Conservation (phyloP, 2,329 filamentous ascomycete species). For the Xylaria sp. region DNA sequence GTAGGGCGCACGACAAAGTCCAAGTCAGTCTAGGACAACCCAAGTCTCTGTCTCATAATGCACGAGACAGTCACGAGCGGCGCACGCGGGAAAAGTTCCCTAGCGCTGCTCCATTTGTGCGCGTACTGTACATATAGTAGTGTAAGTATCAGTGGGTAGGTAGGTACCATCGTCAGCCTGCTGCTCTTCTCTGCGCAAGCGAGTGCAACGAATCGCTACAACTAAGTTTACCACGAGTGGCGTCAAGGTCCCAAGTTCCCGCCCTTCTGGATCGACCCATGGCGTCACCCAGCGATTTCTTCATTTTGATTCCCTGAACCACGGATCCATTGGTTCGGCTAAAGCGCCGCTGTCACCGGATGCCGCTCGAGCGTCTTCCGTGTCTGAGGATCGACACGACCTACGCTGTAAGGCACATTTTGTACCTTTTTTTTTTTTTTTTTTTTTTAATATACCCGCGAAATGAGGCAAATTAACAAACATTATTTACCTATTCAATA, state of each 20-base stretch:
- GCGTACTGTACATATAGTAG: too few relatives aligned
- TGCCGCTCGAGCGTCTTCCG: slow-evolving; percentile 21
- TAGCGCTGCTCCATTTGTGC: neutral
- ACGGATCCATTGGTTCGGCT: slow-evolving; percentile 26
- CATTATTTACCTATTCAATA: too few relatives aligned
- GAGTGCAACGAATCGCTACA: slow-evolving; percentile 1
- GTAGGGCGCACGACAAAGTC: neutral
- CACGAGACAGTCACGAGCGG: neutral
- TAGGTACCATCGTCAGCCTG: neutral
- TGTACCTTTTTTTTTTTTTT: too few relatives aligned
- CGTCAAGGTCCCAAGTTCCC: slow-evolving; percentile 24
- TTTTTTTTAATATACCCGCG: slow-evolving; percentile 12
- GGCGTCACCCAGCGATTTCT: slow-evolving; percentile 26
- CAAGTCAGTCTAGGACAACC: neutral
- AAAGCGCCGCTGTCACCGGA: slow-evolving; percentile 27
- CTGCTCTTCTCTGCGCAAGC: slow-evolving; percentile 8
- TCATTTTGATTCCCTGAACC: slow-evolving; percentile 23
- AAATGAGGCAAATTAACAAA: too few relatives aligned
- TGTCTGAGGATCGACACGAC: slow-evolving; percentile 25
- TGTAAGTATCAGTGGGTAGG: too few relatives aligned
- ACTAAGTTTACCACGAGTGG: slow-evolving; percentile 13
- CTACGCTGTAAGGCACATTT: slow-evolving; percentile 14
- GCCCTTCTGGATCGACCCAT: slow-evolving; percentile 30
- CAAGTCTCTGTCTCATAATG: neutral
- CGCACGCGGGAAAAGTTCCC: neutral